Evolutionary conservation across 164 flowering plant species (phyloP).

Genomic region (Stephania yunnanensis): DNA sequence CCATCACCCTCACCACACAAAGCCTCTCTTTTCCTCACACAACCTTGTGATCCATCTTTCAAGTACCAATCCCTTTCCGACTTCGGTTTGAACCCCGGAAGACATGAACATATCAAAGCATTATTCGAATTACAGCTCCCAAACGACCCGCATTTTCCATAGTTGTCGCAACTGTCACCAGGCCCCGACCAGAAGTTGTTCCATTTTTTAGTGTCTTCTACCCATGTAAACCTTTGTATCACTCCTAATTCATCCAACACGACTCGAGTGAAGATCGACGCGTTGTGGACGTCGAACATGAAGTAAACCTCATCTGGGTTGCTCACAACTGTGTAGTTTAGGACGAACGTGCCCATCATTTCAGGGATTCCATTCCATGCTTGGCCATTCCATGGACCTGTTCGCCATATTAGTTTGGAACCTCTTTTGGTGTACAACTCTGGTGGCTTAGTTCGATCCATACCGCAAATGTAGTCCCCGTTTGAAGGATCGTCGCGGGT

Average conservation of each 20-base stretch:
- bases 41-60: constrained; percentile 15
- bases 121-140: not conserved
- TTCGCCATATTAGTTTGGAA: constrained; percentile 8
- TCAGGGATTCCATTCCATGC: constrained; percentile 20
- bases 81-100: constrained; percentile 10
- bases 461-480: constrained; percentile 21
- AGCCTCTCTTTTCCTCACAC: constrained; percentile 7
- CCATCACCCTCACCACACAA: constrained; percentile 9
- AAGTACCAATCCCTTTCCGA: constrained; percentile 5
- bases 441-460: constrained; percentile 25
- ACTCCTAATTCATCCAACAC: not conserved
- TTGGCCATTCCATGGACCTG: constrained; percentile 22
- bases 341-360: not conserved
- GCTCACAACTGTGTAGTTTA: constrained; percentile 8
- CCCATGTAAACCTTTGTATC: constrained; percentile 1
- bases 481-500: not conserved
- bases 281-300: not conserved
- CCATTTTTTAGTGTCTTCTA: constrained; percentile 2
- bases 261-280: constrained; percentile 8
- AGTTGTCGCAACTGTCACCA: not conserved
- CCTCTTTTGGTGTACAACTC: constrained; percentile 20
- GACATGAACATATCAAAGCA: constrained; percentile 10
- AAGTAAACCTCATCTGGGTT: constrained; percentile 8
- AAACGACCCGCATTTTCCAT: constrained; percentile 4
- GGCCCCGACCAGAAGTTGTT: not conserved